Evolutionary conservation across 495 filamentous ascomycete species (phyloP).

Genomic region (Glarea lozoyensis): DNA sequence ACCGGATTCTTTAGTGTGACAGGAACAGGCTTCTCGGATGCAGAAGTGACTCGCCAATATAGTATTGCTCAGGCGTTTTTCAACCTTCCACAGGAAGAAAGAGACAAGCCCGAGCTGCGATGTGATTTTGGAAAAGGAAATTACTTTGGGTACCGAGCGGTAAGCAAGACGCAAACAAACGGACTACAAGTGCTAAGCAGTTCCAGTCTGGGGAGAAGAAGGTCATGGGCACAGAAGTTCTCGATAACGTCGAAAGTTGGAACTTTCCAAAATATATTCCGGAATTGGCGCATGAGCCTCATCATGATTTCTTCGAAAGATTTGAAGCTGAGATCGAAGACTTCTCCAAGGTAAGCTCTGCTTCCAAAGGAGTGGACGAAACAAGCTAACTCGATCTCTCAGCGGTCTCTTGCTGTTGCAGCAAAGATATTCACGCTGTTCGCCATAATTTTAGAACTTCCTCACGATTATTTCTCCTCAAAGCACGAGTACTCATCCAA

Average conservation of each 20-base stretch:
- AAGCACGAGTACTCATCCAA: constrained; percentile 38
- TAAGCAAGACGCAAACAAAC: not conserved
- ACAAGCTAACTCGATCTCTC: not conserved
- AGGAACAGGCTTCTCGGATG: constrained; percentile 47
- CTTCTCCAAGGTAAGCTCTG: not conserved
- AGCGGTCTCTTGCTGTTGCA: constrained; percentile 20
- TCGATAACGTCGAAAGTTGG: not conserved
- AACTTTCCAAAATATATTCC: constrained; percentile 43
- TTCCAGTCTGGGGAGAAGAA: not conserved
- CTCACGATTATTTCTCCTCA: constrained; percentile 38
- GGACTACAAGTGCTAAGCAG: not conserved
- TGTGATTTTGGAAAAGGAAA: constrained; percentile 36
- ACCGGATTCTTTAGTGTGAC: constrained; percentile 44
- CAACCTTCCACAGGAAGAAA: constrained; percentile 41
- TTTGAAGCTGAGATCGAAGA: constrained; percentile 2
- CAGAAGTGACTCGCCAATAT: constrained; percentile 49
- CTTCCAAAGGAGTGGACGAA: not conserved
- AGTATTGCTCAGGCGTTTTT: constrained; percentile 47
- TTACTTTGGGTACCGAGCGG: constrained; percentile 36
- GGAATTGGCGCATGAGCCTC: constrained; percentile 26
- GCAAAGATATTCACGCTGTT: constrained; percentile 37
- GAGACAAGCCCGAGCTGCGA: constrained; percentile 19
- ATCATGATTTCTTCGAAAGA: constrained; percentile 19
- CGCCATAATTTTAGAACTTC: constrained; percentile 42
- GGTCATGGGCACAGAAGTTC: not conserved